Evolutionary conservation across 371 early-diverging fungal genomes (phyloP), one percentile per base, ranked within the genome.

Genomic region (Apophysomyces elegans): DNA sequence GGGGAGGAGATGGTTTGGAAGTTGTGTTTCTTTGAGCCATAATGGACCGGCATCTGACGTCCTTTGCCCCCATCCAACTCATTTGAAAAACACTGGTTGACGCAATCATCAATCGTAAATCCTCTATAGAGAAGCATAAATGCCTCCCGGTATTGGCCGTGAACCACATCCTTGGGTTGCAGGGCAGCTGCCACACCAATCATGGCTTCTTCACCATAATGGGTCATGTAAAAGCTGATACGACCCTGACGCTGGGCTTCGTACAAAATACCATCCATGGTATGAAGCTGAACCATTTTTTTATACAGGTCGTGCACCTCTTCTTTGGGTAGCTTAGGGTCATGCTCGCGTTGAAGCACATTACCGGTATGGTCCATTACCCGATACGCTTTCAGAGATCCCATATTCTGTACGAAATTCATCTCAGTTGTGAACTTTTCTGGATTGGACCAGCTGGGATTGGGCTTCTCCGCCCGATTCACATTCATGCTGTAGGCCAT

Each of bases 181-280:
- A 99, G 79, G 7, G 96, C 99, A 37, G 94, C 96, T 2, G 98
- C 96, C 61, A 85, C 87, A 32, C 96, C 98, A 62, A 97, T 89
- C 74, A 91, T 89, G 16, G 96, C 98, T 78, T 98, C 99, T 83
- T 99, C 99, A 56, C 99, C 99, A 81, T 94, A 96, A 74, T 88
- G 91, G 39, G 99, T 99, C 98, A 98, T 97, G 82, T 99, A 99
- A 66, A 99, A 98, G 63, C 94, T 93, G 61, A 99, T 96, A 60
- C 98, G 92, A 9, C 99, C 99, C 76, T 99, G 99, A 8, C 98
- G 86, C 77, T 99, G 99, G n/a, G 97, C 96, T 67, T 98, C 97
- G 75, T 97, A 98, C 72, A 98, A 73, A 63, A 98, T 90, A 69
- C 91, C 72, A 75, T 98, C 99, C 93, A 97, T 94, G 36, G 88